These are phyloP conservation scores for Exophiala sp. DNA, from an alignment of 2,329 filamentous ascomycete species.

Conservation along the genomic window DNA sequence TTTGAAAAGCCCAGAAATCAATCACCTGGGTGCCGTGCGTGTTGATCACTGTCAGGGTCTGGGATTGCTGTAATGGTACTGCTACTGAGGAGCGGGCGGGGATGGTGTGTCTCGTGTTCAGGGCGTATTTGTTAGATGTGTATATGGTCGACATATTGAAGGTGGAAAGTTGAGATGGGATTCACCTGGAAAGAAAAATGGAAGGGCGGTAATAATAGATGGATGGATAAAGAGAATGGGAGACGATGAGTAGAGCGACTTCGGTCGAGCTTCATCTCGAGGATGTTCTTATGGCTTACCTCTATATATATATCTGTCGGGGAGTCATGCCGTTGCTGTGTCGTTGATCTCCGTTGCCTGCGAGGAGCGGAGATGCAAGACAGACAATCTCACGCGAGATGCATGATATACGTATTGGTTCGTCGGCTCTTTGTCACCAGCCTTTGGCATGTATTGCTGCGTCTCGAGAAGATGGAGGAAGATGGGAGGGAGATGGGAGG, in stretches of 20 bases:
- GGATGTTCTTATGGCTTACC: no score
- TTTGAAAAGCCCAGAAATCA: conserved; percentile 45
- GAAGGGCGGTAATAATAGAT: no score
- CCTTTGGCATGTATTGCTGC: no score
- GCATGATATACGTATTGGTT: no score
- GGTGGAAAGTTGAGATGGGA: not conserved
- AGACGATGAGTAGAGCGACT: no score
- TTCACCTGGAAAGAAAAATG: not conserved
- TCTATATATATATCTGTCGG: not conserved
- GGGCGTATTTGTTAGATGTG: conserved; percentile 3
- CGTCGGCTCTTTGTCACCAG: no score
- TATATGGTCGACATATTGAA: not conserved
- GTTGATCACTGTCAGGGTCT: conserved; percentile 44
- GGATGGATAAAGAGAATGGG: no score
- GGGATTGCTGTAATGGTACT: conserved; percentile 34
- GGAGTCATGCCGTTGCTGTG: no score
- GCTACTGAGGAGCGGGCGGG: conserved; percentile 43
- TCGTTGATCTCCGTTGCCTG: conserved; percentile 17
- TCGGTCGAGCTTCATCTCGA: no score
- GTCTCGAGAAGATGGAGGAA: no score
- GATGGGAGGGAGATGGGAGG: no score
- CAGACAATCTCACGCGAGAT: no score
- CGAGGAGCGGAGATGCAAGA: not conserved
- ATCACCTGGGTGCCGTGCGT: conserved; percentile 47
- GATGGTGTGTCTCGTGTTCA: conserved; percentile 29